Base-by-base conservation (phyloP, 306 rosid genomes). In the Cicer chorassanicum region DNA sequence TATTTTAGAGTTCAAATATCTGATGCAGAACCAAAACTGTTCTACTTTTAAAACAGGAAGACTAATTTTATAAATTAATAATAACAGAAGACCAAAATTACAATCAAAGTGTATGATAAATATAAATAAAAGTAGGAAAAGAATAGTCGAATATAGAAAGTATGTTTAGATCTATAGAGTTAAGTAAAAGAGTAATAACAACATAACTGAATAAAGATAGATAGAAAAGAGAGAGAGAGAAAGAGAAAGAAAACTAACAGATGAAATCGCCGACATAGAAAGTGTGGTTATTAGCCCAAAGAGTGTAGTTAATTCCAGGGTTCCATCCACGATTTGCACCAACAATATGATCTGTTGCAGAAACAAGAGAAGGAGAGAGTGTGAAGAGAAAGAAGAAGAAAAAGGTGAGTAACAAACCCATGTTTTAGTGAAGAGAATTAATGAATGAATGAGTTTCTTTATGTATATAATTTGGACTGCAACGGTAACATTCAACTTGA, bases 241-340 rank as follows among this genome's bases (percentile, higher is more conserved):
- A 8, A 48, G 34, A 65, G 21, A 48, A 12, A 21, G 43, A 45
- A 68, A 45, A 68, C 84, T 84, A 73, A 93, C 98, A 93, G 45
- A 93, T 91, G 9, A 85, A 83, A 70, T 91, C 98, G 19, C 96
- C 97, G 14, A 91, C 97, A 81, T 72, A 88, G 86, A 93, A 87
- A 38, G 98, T 93, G 0, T 90, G 95, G 78, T 93, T 90, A 69
- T 93, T 93, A 57, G 90, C 91, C 98, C 97, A 93, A 40, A 85
- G 88, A 70, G 98, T 93, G 86, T 90, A 93, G 89, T 93, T 93
- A 8, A 83, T 40, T 54, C 87, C 84, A n/a, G 97, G 86, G 74
- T 93, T 93, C 97, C 98, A 93, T 62, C 98, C 98, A 29, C 89
- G 93, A 70, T 93, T 93, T 16, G 98, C 95, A 29, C 98, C 97